Percentiles rank a stretch among this genome's conserved stretches.
These are phyloP conservation scores for Pseudogymnoascus sp. DNA, from an alignment of 2,329 filamentous ascomycete species.

Conservation along the genomic window DNA sequence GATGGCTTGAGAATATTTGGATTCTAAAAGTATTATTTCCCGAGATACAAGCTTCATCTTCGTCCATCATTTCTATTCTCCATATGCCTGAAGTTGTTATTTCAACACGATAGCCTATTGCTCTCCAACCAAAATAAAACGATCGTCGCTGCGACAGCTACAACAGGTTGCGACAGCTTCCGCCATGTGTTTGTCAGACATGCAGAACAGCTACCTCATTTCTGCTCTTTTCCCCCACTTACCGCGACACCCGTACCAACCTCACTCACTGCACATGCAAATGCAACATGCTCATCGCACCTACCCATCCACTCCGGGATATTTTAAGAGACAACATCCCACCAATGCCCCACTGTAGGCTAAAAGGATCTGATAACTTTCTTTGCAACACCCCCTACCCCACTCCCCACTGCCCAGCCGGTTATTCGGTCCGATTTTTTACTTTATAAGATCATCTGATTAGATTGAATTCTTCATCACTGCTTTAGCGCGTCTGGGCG, in stretches of 20 bases:
- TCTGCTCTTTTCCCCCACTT: not conserved
- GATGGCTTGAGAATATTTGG: not conserved
- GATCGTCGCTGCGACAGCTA: not conserved
- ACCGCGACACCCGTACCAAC: not conserved
- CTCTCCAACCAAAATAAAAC: not conserved
- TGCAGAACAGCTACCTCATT: not conserved
- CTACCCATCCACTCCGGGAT: slow-evolving; percentile 1
- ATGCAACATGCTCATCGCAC: slow-evolving; percentile 5
- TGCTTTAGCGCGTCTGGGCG: not conserved
- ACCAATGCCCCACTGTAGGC: not conserved
- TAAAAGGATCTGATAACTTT: slow-evolving; percentile 8
- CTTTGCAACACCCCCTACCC: not conserved
- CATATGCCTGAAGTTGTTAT: not conserved
- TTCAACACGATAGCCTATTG: not conserved
- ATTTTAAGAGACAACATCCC: slow-evolving; percentile 2
- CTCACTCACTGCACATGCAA: not conserved
- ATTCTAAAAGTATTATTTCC: not conserved
- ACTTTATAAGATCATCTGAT: slow-evolving; percentile 9
- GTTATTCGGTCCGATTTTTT: not conserved
- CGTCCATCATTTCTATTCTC: not conserved
- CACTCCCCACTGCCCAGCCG: not conserved
- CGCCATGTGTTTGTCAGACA: not conserved
- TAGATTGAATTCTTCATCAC: not conserved
- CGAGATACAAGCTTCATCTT: not conserved
- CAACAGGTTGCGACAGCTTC: not conserved